Evolutionary conservation across 257 asterid genomes (phyloP).

Genomic region (Nicotiana benthamiana): DNA sequence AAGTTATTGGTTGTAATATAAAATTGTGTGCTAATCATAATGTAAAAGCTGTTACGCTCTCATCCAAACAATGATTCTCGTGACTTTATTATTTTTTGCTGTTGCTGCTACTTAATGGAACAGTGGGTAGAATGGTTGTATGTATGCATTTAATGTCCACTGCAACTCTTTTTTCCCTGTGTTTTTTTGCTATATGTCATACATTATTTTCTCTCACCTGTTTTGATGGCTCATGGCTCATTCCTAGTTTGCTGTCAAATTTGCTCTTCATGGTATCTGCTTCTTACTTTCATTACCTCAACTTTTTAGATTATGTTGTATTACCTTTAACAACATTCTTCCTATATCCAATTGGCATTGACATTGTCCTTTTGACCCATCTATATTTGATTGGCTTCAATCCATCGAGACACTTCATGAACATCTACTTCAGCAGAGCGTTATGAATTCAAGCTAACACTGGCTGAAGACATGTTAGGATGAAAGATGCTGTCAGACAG

Average conservation of each 20-base stretch:
- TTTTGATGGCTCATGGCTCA: conserved; percentile 90
- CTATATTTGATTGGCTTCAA: conserved; percentile 74
- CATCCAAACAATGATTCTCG: no score
- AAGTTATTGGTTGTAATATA: no score
- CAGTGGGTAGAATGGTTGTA: conserved; percentile 94
- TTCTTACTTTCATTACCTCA: conserved; percentile 92
- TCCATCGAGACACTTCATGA: conserved; percentile 87
- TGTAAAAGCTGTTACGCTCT: no score
- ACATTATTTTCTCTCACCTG: conserved; percentile 86
- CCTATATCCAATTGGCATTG: conserved; percentile 90
- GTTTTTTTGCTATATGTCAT: conserved; percentile 84
- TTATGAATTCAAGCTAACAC: conserved; percentile 30
- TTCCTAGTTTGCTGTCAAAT: conserved; percentile 79
- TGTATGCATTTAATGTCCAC: conserved; percentile 96
- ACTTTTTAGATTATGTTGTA: conserved; percentile 87
- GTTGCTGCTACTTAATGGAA: conserved; percentile 27
- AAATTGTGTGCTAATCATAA: no score
- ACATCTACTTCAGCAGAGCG: conserved; percentile 68
- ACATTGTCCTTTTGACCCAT: no score
- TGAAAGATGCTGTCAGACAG: neutral
- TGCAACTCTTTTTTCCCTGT: conserved; percentile 99
- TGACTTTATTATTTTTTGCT: no score
- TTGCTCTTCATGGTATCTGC: conserved; percentile 74
- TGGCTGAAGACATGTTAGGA: conserved; percentile 9
- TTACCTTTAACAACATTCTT: conserved; percentile 90